Evolutionary conservation across 139 green algal species (phyloP), one percentile per base, ranked within the genome.

Genomic region (Parachlorella kessleri): DNA sequence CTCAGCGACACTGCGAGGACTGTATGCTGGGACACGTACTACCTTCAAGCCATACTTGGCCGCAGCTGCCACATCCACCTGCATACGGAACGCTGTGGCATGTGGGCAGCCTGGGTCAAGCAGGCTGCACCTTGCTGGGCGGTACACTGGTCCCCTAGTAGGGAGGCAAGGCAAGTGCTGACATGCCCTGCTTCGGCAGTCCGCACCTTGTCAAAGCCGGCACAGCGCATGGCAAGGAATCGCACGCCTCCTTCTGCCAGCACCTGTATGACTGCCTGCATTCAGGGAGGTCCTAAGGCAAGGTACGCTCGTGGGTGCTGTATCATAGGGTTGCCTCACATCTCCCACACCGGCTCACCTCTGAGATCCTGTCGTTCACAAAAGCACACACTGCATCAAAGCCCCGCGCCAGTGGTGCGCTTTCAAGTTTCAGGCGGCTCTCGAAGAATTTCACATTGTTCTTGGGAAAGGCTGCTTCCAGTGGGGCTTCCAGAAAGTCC

Each of bases 201-300:
- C 6, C 69, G 28, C 30, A 66, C 73, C 73, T 78, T 78, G 73
- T 94, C 91, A 55, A 82, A 82, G 3, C 93, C 93, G 3, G 93
- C 92, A 78, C 93, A 97, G 39, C 93, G 85, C 88, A 97, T 80
- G 1, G 91, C 87, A 10, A 96, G 81, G 66, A 90, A 69, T 72
- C 83, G 86, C 9, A 95, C 88, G n/a, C 92, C 91, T 5, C 63
- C 30, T n/a, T 88, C 77, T 2, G 79, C 81, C 53, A 97, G 89
- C 14, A 48, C 48, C 32, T 86, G 24, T 21, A 93, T 66, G 5
- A 88, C 82, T 80, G 90, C n/a, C n/a, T n/a, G n/a, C n/a, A n/a
- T n/a, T n/a, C n/a, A n/a, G n/a, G n/a, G n/a, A n/a, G n/a, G n/a
- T n/a, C n/a, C n/a, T n/a, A n/a, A n/a, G n/a, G n/a, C n/a, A n/a